A percentile compares a stretch with the other conserved stretches of the same genome.
These are phyloP conservation scores for Chiua virens DNA, from an alignment of 768 basidiomycete genomes.

Conservation along the genomic window DNA sequence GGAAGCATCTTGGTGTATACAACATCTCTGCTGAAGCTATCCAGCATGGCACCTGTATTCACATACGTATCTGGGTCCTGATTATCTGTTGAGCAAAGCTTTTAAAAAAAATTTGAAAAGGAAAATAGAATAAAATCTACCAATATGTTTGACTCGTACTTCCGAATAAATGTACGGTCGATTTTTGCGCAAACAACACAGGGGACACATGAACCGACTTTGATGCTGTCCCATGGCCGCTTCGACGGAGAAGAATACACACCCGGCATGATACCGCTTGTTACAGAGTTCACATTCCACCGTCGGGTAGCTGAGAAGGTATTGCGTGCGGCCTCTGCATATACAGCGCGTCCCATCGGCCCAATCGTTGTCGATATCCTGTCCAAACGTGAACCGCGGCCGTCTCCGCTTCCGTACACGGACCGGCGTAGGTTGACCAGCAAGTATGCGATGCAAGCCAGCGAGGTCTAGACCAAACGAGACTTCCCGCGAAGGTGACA, in stretches of 20 bases:
- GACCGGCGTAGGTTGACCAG: slow-evolving; percentile 55
- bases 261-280: slow-evolving; percentile 68
- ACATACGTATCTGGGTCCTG: slow-evolving; percentile 61
- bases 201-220: slow-evolving; percentile 63
- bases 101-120: too few species aligned
- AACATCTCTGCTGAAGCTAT: slow-evolving; percentile 69
- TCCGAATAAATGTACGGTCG: slow-evolving; percentile 71
- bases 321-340: slow-evolving; percentile 67
- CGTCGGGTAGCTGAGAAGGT: slow-evolving; percentile 58
- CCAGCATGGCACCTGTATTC: slow-evolving; percentile 71
- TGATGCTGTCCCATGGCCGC: slow-evolving; percentile 31
- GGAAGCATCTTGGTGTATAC: slow-evolving; percentile 65
- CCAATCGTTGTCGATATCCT: slow-evolving; percentile 75
- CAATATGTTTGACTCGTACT: slow-evolving; percentile 65
- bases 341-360: slow-evolving; percentile 76
- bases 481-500: slow-evolving; percentile 76
- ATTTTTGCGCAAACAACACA: slow-evolving; percentile 77
- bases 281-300: slow-evolving; percentile 69
- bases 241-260: slow-evolving; percentile 69
- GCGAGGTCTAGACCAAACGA: slow-evolving; percentile 84
- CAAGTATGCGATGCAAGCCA: slow-evolving; percentile 78
- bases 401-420: slow-evolving; percentile 56
- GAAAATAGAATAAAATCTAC: slow-evolving; percentile 36
- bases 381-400: slow-evolving; percentile 69
- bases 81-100: slow-evolving; percentile 36